These are phyloP conservation scores for Heracleum sosnowskyi DNA, from an alignment of 129 eudicot species.

Conservation along the genomic window DNA sequence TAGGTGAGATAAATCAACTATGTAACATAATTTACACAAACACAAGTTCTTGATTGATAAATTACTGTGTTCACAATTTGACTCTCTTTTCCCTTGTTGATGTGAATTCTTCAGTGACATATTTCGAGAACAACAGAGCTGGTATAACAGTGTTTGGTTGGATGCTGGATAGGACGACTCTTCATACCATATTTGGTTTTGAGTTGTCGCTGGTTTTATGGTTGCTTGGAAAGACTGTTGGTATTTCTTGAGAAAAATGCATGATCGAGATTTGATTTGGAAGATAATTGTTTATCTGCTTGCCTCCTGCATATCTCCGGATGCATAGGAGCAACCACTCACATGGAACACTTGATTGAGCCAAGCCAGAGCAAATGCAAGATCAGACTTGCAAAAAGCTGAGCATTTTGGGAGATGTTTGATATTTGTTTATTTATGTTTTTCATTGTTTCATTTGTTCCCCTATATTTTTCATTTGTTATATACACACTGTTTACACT, in stretches of 20 bases:
- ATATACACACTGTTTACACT: background rate
- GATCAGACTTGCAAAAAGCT: background rate
- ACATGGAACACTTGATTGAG: background rate
- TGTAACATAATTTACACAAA: background rate
- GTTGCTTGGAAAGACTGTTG: conserved; percentile 94
- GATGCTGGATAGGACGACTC: conserved; percentile 72
- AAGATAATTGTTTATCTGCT: background rate
- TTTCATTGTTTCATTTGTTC: background rate
- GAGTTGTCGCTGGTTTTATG: conserved; percentile 85
- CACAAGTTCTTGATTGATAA: background rate
- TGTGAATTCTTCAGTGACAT: conserved; percentile 42
- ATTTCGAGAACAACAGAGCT: conserved; percentile 86
- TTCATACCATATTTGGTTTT: conserved; percentile 73
- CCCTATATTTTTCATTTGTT: background rate
- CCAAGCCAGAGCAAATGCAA: background rate
- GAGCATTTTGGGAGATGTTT: background rate
- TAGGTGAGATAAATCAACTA: conserved; percentile 38
- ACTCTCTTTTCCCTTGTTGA: background rate
- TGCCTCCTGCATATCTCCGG: background rate
- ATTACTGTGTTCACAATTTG: background rate
- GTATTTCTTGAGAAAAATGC: conserved; percentile 40
- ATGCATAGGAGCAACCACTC: background rate
- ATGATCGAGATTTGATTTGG: background rate
- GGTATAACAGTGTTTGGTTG: conserved; percentile 87
- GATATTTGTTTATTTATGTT: background rate